A percentile compares a stretch with the other conserved stretches of the same genome.
Evolutionary conservation across 1,284 basidiomycete genomes (phyloP).

Genomic region (Ceratobasidium papillatum): DNA sequence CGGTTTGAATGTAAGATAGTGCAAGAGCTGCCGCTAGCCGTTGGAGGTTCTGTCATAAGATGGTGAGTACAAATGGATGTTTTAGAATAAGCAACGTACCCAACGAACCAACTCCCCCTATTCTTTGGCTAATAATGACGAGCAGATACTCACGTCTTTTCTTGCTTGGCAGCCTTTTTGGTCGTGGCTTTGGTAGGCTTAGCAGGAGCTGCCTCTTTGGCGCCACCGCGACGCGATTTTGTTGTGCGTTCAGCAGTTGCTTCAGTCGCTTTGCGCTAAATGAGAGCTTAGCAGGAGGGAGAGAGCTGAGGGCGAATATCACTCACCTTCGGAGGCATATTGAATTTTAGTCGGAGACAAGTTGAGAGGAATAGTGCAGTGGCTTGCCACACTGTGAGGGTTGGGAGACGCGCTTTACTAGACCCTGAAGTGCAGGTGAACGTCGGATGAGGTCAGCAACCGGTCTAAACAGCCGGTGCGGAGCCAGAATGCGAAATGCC

Average conservation of each 20-base stretch:
- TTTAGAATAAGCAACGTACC: not conserved
- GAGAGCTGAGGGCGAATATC: not conserved
- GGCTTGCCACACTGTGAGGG: constrained; percentile 29
- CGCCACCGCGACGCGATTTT: constrained; percentile 33
- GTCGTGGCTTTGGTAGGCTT: not conserved
- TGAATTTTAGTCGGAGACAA: not conserved
- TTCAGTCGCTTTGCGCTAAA: constrained; percentile 36
- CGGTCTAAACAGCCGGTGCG: constrained; percentile 2
- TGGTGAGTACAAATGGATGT: not conserved
- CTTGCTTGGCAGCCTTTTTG: constrained; percentile 34
- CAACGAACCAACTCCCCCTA: not conserved
- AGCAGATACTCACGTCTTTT: constrained; percentile 30
- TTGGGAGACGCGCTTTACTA: constrained; percentile 8
- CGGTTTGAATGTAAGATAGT: not conserved
- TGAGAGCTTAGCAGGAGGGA: not conserved
- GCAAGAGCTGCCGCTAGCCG: not conserved
- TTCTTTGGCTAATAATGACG: not conserved
- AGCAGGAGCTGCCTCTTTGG: constrained; percentile 33
- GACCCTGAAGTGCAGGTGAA: constrained; percentile 28
- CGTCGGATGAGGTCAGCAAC: constrained; percentile 16
- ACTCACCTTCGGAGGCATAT: constrained; percentile 32
- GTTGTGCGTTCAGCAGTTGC: constrained; percentile 31
- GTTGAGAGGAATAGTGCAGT: not conserved
- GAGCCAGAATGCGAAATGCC: not conserved
- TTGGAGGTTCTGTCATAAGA: not conserved